A percentile compares a stretch with the other conserved stretches of the same genome.
Evolutionary conservation across 345 rosid species (phyloP).

Genomic region (Reutealis trisperma): DNA sequence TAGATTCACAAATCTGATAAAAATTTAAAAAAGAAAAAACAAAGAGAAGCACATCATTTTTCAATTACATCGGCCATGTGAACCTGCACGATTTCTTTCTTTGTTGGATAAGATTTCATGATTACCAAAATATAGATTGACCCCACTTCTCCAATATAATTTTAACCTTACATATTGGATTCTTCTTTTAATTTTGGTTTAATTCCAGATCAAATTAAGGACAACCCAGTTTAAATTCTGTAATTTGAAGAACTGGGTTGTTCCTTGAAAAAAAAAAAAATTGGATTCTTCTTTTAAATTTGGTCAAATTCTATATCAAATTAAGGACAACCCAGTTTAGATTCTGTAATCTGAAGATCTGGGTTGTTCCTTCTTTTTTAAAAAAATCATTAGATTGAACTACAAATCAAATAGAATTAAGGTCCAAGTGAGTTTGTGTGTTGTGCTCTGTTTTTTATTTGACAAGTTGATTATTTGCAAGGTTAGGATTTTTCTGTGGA

Average conservation of each 20-base stretch:
- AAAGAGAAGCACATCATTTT: conserved; percentile 15
- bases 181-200: neutral
- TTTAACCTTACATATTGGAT: no score
- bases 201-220: neutral
- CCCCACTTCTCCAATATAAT: conserved; percentile 21
- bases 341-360: conserved; percentile 18
- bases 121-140: conserved; percentile 17
- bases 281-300: neutral
- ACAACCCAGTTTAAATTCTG: conserved; percentile 21
- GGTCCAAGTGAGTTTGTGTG: neutral
- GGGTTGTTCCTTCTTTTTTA: conserved; percentile 28
- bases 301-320: neutral
- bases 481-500: conserved; percentile 6
- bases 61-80: conserved; percentile 27
- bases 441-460: neutral
- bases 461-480: neutral
- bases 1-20: neutral
- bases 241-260: conserved; percentile 33
- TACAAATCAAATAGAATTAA: neutral
- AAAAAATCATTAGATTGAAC: neutral
- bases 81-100: neutral
- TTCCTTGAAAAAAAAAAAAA: neutral
- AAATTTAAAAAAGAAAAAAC: neutral
- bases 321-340: conserved; percentile 22
- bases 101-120: conserved; percentile 41